These are phyloP conservation scores for Lactarius pseudohatsudake DNA, from an alignment of 768 basidiomycete genomes.

Conservation along the genomic window DNA sequence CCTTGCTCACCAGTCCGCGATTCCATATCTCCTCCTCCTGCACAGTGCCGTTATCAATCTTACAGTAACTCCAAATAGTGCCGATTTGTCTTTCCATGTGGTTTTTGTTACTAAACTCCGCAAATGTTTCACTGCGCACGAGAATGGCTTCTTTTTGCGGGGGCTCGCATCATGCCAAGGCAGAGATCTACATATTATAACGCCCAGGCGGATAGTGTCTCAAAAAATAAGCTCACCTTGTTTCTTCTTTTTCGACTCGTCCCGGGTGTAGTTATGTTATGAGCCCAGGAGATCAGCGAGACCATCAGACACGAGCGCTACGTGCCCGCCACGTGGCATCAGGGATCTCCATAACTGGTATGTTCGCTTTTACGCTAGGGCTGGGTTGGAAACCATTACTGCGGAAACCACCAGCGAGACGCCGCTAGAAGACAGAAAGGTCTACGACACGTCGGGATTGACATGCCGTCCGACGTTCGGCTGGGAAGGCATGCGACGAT, in stretches of 20 bases:
- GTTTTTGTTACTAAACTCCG: not conserved
- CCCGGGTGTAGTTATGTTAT: not conserved
- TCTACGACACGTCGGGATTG: not conserved
- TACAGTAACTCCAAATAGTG: not conserved
- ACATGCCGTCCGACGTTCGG: constrained; percentile 15
- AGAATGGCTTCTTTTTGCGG: not conserved
- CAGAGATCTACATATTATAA: not conserved
- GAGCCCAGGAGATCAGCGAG: not conserved
- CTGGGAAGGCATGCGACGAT: not conserved
- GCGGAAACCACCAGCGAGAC: not conserved
- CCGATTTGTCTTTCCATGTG: not conserved
- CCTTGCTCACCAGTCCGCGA: not conserved
- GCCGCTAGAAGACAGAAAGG: not conserved
- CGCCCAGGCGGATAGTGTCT: not conserved
- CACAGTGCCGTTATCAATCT: not conserved
- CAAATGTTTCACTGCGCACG: not conserved
- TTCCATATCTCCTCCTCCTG: not conserved
- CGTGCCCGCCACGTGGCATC: constrained; percentile 1
- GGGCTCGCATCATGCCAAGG: not conserved
- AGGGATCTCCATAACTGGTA: not conserved
- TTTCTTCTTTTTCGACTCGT: not conserved
- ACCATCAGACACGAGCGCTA: not conserved
- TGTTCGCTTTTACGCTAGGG: not conserved
- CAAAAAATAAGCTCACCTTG: not conserved
- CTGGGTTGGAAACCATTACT: not conserved